Percentiles rank a stretch among this genome's conserved stretches.
These are phyloP conservation scores for Thuidium tamariscinum DNA, from an alignment of 225 moss, liverwort and hornwort species.

Conservation along the genomic window DNA sequence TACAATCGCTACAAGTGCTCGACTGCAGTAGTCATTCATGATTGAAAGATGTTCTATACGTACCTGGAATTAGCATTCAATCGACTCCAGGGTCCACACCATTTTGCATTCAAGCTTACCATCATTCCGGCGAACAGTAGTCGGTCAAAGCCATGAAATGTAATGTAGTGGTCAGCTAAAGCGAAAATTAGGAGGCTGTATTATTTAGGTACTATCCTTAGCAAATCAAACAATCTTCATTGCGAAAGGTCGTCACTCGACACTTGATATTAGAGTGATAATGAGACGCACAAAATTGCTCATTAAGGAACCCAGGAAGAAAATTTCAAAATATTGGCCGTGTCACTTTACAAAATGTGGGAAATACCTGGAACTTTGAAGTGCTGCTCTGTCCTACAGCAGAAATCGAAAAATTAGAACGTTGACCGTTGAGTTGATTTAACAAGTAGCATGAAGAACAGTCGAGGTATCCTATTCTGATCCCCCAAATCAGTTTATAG, in stretches of 20 bases:
- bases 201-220: not conserved
- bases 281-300: not conserved
- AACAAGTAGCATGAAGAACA: not conserved
- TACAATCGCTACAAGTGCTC: not conserved
- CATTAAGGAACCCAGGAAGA: not conserved
- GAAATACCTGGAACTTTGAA: not conserved
- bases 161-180: not conserved
- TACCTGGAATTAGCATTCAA: not conserved
- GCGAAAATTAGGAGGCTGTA: not conserved
- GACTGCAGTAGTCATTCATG: not conserved
- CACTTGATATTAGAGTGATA: not conserved
- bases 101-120: not conserved
- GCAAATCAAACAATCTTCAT: not conserved
- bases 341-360: not conserved
- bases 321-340: not conserved
- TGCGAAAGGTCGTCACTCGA: not conserved
- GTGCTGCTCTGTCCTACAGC: not conserved
- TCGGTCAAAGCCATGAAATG: not conserved
- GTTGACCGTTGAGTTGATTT: not conserved
- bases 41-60: not conserved
- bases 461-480: not conserved
- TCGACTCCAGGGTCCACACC: no score
- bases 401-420: not conserved
- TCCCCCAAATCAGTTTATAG: not conserved
- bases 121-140: not conserved